Conservation (phyloP, 805 yeast species). For the Saccharomycopsis schoenii region DNA sequence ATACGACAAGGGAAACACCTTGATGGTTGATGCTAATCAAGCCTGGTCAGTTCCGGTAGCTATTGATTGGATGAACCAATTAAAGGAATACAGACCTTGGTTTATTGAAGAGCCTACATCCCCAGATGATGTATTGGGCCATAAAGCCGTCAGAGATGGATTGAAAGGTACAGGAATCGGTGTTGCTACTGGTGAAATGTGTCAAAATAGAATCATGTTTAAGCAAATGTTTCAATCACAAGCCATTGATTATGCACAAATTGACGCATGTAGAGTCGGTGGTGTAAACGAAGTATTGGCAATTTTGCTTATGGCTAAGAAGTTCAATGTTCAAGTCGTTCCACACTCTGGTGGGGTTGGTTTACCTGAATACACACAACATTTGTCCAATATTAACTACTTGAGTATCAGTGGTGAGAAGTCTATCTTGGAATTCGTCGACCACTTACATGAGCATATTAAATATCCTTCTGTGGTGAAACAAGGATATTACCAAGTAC, state of each 20-base stretch:
- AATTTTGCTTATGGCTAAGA: conserved; percentile 27
- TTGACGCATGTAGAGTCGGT: conserved; percentile 29
- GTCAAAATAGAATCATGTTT: conserved; percentile 28
- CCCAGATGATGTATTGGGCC: conserved; percentile 29
- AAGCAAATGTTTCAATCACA: conserved; percentile 25
- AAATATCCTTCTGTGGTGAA: conserved; percentile 23
- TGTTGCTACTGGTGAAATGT: conserved; percentile 30
- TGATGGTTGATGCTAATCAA: conserved; percentile 30
- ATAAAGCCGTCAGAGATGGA: conserved; percentile 24
- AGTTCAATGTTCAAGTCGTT: conserved; percentile 26
- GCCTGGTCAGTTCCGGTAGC: conserved; percentile 30
- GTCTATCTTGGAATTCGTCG: conserved; percentile 26
- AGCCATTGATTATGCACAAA: conserved; percentile 26
- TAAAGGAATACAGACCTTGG: conserved; percentile 26
- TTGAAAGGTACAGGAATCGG: conserved; percentile 25
- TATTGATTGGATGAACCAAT: conserved; percentile 24
- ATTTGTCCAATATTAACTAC: conserved; percentile 27
- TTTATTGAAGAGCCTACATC: conserved; percentile 30
- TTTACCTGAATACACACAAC: conserved; percentile 29
- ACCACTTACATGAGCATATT: conserved; percentile 26
- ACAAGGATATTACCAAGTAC: conserved; percentile 26
- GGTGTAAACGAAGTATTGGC: conserved; percentile 28
- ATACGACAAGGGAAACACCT: conserved; percentile 24
- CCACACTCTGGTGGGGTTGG: conserved; percentile 32
- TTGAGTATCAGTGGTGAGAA: conserved; percentile 24